Base-by-base conservation (phyloP, 2,329 filamentous ascomycete species). In the Verticillium zaregamsianum region DNA sequence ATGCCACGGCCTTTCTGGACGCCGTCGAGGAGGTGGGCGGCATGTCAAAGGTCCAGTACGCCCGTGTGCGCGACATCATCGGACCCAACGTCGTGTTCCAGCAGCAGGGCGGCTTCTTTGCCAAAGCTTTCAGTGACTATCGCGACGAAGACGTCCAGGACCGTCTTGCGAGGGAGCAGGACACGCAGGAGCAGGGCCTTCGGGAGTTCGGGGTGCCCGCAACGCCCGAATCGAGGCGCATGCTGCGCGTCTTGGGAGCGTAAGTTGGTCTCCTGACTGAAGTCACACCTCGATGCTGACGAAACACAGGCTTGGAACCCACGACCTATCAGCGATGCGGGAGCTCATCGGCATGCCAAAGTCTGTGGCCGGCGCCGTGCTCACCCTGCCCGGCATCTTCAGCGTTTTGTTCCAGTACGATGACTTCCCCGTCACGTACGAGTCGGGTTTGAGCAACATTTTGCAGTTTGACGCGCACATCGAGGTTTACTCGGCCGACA, bases 41-140 rank as follows among this genome's bases (percentile, higher is more conserved):
- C 0, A 78, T 87, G 35, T 78, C 76, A 0, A 76, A 79, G 57
- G 82, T 89, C 14, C 71, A 79, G 23, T 88, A 89, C 66, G 86
- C 81, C 0, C 74, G 85, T 1, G 77, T 82, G 1, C 66, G 74
- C 55, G 70, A 73, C 35, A 68, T 69, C 79, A 79, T 82, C 5
- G 86, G 85, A 0, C 84, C 81, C 0, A 86, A 87, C 62, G 67
- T 75, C 0, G 65, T 69, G 7, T 83, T 83, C 45, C 77, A 85
- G 1, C 62, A 64, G 0, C 79, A 85, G 66, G 80, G 76, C 3
- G 82, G 79, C 8, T 82, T 79, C 0, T 84, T 77, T 61, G 79
- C 78, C 1, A 65, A 72, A 20, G 77, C 74, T 28, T 80, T 78
- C 57, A 69, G 64, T 2, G 82, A 85, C 66, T 75, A 76, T 55